These are phyloP conservation scores for Naganishia friedmannii DNA, from an alignment of 768 basidiomycete genomes.

Conservation along the genomic window DNA sequence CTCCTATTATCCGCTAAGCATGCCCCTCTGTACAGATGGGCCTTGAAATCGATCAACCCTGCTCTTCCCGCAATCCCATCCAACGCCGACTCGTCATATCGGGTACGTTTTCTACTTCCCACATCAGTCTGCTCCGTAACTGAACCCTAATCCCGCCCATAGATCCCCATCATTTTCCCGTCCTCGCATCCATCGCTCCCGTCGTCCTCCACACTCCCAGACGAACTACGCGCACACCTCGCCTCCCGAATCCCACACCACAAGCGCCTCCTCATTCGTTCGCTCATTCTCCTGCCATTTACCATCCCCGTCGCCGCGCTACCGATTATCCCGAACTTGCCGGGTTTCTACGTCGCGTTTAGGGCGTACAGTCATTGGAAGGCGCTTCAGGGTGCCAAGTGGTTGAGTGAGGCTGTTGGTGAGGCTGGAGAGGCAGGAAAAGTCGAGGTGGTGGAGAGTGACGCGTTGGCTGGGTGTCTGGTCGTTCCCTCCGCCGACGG, in stretches of 20 bases:
- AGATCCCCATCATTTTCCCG: conserved; percentile 47
- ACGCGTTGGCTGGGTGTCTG: conserved; percentile 15
- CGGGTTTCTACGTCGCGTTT: conserved; percentile 53
- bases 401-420: conserved; percentile 38
- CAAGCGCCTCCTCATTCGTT: conserved; percentile 42
- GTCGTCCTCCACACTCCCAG: conserved; percentile 14
- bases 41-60: conserved; percentile 20
- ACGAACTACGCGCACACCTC: conserved; percentile 43
- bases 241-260: conserved; percentile 47
- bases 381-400: conserved; percentile 48
- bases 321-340: conserved; percentile 53
- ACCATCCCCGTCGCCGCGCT: conserved; percentile 52
- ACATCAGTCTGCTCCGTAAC: neutral
- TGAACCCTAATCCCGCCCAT: neutral
- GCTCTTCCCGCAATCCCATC: conserved; percentile 2
- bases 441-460: conserved; percentile 37
- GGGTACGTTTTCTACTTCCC: neutral
- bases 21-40: conserved; percentile 11
- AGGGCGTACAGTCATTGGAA: conserved; percentile 53
- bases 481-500: neutral
- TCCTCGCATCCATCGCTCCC: conserved; percentile 35
- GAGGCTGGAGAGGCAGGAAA: conserved; percentile 38
- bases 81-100: neutral
- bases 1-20: too few relatives aligned
- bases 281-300: conserved; percentile 42